Evolutionary conservation across 345 rosid species (phyloP), one percentile per base, ranked within the genome.

Genomic region (Moricandia moricandioides): DNA sequence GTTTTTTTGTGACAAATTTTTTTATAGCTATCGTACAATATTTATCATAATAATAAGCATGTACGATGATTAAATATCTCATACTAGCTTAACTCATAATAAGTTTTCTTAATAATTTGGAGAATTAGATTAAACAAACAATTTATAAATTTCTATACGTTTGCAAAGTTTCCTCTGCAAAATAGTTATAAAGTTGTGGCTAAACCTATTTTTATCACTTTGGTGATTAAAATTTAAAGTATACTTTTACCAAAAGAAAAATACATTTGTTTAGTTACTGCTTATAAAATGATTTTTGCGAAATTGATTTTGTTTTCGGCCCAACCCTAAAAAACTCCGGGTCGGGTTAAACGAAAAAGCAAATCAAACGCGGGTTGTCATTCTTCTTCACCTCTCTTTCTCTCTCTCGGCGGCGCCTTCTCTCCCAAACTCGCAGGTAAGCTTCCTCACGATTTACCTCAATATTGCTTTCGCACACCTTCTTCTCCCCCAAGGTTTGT

Each of bases 241-340:
- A 7, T 17, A 17, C 17, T 49, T 49, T 43, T 13, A 11, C 16
- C 10, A 35, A n/a, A n/a, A n/a, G n/a, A n/a, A n/a, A n/a, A n/a
- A n/a, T n/a, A n/a, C n/a, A n/a, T n/a, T n/a, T n/a, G n/a, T n/a
- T n/a, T n/a, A n/a, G n/a, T n/a, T n/a, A n/a, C n/a, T n/a, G n/a
- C n/a, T n/a, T n/a, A n/a, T n/a, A n/a, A n/a, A n/a, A n/a, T n/a
- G n/a, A n/a, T n/a, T n/a, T n/a, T n/a, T 1, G 17, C 8, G 11
- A 52, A 49, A 55, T 30, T 13, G 26, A 57, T 40, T 27, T 1
- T n/a, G 71, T 17, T 76, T 33, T 8, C 2, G 76, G 67, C 62
- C 80, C 54, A 77, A 77, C 61, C 76, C 76, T 64, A 65, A 33
- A 70, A 62, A 69, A 17, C 29, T 24, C 52, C 80, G 80, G 80